Evolutionary conservation across 2,329 filamentous ascomycete genomes (phyloP), one percentile per base, ranked within the genome.

Genomic region (Pseudocercospora ulei): DNA sequence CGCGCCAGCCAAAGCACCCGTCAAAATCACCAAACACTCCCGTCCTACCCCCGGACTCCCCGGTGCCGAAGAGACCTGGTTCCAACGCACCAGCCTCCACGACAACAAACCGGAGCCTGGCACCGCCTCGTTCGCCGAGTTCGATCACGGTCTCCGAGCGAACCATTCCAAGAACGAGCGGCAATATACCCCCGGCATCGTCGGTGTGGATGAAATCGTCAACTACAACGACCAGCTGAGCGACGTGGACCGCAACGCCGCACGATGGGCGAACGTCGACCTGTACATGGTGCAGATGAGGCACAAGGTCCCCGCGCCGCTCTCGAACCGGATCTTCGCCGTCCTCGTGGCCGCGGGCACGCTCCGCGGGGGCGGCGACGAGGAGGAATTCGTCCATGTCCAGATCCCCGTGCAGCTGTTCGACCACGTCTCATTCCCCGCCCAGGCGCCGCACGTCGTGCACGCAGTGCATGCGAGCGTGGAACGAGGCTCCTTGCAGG

Each of bases 251-350:
- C 50, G 49, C 27, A 44, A 45, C 22, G 49, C 39, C 5, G 56
- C 53, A 8, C 49, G 38, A 8, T 62, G 56, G 55, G 40, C 51
- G n/a, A 55, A 61, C 2, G 53, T 67, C 5, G 51, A 58, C 3
- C 59, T 66, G 55, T 53, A 55, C 17, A 62, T 81, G 13, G 70
- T 72, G 46, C 76, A 83, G 62, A 80, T 81, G 68, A 70, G 70
- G 39, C 80, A 85, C 57, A 65, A 66, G 29, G 67, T 85, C 20
- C 71, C 71, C 0, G 62, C 66, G 2, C 67, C 74, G n/a, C 64
- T 84, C 5, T 67, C 69, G 41, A 71, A 77, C 46, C 74, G 81
- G 34, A 70, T 73, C 2, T 86, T 85, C 49, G 70, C 76, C 9
- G 74, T 79, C 2, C 57, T 85, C 34, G 73, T 82, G 55, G 62